Base-by-base conservation (phyloP, 1,284 basidiomycete species). In the Irpex sp. region DNA sequence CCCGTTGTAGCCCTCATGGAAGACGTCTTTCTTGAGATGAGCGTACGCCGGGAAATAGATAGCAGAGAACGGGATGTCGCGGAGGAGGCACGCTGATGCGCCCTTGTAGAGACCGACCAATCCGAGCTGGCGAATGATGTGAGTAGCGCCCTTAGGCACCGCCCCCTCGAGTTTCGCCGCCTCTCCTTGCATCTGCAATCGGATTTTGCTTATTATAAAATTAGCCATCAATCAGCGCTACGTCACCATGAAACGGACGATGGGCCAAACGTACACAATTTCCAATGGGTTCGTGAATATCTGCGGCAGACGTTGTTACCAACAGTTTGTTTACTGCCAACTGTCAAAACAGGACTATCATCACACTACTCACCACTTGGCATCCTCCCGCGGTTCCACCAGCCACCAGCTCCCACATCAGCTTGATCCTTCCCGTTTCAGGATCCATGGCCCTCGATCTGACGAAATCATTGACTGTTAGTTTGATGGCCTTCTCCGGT, bases 401-500 rank as follows among this genome's bases (percentile, higher is more conserved):
- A 49, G 97, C 97, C 8, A 94, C 66, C 8, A 99, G 69, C 77
- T 99, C 97, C 92, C 93, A 96, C 17, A 73, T 72, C 39, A 98
- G 72, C 59, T 89, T 86, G 74, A 99, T 98, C 62, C 92, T 85
- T 21, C 97, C 97, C 5, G 96, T 98, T 75, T 97, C 94, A 36
- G 95, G 93, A 76, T 99, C 95, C 76, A 88, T 96, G 11, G 90
- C 87, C 63, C 88, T 84, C 17, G 86, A 83, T 60, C 97, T 88
- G 39, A 99, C 84, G 59, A 97, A 79, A 73, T 98, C 97, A 80
- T 99, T 99, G 67, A 99, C 90, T 2, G 97, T 97, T 63, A 96
- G 79, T 77, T 99, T 97, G 78, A 97, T 97, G 9, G 95, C 95
- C 79, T 97, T 99, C 77, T 99, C 97, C 11, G 97, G 97, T 11